Evolutionary conservation across 1,139 yeast species (phyloP).

Genomic region (Candida sanyaensis): DNA sequence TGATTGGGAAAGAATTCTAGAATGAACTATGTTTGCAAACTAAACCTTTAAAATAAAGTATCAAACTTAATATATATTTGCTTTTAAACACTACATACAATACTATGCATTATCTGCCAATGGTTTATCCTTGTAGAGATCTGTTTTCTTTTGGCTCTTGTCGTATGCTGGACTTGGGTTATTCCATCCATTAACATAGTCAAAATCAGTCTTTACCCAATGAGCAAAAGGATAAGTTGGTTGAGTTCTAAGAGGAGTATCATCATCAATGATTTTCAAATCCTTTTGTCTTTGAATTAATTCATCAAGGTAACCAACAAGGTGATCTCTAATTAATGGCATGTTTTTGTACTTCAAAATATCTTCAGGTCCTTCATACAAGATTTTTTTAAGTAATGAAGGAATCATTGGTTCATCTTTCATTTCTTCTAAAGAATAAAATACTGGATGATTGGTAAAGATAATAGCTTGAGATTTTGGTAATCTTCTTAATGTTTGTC

Average conservation of each 20-base stretch:
- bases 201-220: slow-evolving; percentile 46
- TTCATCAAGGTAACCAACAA: slow-evolving; percentile 56
- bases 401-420: slow-evolving; percentile 76
- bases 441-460: slow-evolving; percentile 69
- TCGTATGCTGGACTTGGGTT: slow-evolving; percentile 35
- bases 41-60: too few relatives aligned
- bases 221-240: slow-evolving; percentile 65
- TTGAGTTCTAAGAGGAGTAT: slow-evolving; percentile 59
- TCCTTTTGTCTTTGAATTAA: slow-evolving; percentile 60
- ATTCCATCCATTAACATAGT: slow-evolving; percentile 49
- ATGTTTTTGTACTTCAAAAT: slow-evolving; percentile 67
- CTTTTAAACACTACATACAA: slow-evolving; percentile 30
- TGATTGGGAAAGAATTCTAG: too few relatives aligned
- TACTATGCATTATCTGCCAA: slow-evolving; percentile 27
- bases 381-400: slow-evolving; percentile 60
- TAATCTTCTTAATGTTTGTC: slow-evolving; percentile 52
- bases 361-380: slow-evolving; percentile 66
- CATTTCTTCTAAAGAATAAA: slow-evolving; percentile 73
- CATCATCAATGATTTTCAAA: slow-evolving; percentile 53
- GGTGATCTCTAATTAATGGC: slow-evolving; percentile 57
- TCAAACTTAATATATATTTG: not conserved
- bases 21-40: too few relatives aligned
- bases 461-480: slow-evolving; percentile 51
- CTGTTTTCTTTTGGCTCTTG: slow-evolving; percentile 22
- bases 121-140: slow-evolving; percentile 22